Evolutionary conservation across 2,329 filamentous ascomycete species (phyloP).

Genomic region (Fusarium sp.): DNA sequence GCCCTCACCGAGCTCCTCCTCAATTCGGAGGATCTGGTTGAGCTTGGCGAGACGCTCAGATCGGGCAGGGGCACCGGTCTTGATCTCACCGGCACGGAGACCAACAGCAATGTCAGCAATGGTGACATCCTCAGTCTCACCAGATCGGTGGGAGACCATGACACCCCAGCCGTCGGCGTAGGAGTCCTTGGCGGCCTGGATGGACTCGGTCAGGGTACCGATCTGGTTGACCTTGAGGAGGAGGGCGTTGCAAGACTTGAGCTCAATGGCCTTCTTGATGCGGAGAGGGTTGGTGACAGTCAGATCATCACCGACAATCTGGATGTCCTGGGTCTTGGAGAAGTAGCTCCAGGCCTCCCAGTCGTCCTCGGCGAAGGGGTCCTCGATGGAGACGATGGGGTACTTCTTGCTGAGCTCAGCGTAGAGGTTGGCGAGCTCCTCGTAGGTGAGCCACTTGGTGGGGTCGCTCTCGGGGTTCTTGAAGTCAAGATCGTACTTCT

Average conservation of each 20-base stretch:
- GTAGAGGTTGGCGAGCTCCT: constrained; percentile 95
- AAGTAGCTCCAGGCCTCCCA: constrained; percentile 99
- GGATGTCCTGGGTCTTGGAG: constrained; percentile 98
- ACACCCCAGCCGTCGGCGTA: constrained; percentile 97
- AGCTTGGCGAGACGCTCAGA: constrained; percentile 99
- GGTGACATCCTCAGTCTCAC: constrained; percentile 99
- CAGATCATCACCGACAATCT: constrained; percentile 98
- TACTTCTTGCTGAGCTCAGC: constrained; percentile 90
- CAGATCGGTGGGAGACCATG: constrained; percentile 99
- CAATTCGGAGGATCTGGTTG: constrained; percentile 99
- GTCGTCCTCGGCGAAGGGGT: constrained; percentile 99
- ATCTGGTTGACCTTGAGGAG: constrained; percentile 99
- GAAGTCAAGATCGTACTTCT: constrained; percentile 99
- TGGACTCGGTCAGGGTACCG: constrained; percentile 97
- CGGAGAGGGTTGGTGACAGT: constrained; percentile 98
- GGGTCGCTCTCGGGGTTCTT: constrained; percentile 99
- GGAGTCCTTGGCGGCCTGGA: constrained; percentile 98
- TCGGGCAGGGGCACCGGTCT: constrained; percentile 95
- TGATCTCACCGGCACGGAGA: constrained; percentile 97
- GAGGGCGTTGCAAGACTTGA: constrained; percentile 98
- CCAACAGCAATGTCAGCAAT: constrained; percentile 98
- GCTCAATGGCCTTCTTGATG: constrained; percentile 99
- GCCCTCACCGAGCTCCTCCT: constrained; percentile 96
- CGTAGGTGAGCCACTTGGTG: constrained; percentile 98
- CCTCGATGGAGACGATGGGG: constrained; percentile 98